Percentiles rank a stretch among this genome's conserved stretches.
Conservation (phyloP, 202 grass and related monocot genomes). For the Hordeum pubiflorum region DNA sequence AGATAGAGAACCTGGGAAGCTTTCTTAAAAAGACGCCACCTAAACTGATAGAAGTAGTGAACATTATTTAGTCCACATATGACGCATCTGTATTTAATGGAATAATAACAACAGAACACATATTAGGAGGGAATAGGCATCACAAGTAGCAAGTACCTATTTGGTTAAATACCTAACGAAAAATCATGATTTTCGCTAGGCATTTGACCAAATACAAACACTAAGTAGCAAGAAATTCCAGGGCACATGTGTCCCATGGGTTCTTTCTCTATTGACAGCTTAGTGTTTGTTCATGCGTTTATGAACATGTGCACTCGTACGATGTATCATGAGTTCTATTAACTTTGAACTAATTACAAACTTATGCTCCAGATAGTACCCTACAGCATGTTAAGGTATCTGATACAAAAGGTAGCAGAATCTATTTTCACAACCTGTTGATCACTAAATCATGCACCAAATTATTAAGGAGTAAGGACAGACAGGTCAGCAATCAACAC, state of each 20-base stretch:
- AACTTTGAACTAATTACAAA: background rate
- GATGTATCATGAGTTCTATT: background rate
- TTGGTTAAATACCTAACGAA: too few relatives aligned
- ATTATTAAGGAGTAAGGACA: slow-evolving; percentile 5
- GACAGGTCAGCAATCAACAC: background rate
- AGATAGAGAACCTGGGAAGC: slow-evolving; percentile 90
- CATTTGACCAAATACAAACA: too few relatives aligned
- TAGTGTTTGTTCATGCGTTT: background rate
- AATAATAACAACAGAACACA: background rate
- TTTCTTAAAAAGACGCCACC: slow-evolving; percentile 93
- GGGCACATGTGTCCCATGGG: background rate
- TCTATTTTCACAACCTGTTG: background rate
- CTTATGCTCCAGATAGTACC: background rate
- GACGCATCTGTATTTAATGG: background rate
- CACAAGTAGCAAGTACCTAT: background rate
- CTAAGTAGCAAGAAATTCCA: background rate
- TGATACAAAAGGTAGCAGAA: background rate
- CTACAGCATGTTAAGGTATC: background rate
- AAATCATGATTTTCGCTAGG: too few relatives aligned
- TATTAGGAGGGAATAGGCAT: background rate
- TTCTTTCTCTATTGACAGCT: background rate
- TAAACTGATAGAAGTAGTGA: slow-evolving; percentile 75
- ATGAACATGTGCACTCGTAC: background rate
- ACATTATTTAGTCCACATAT: slow-evolving; percentile 35
- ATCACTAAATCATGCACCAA: slow-evolving; percentile 8